A percentile compares a stretch with the other conserved stretches of the same genome.
Conservation (phyloP, 2,329 filamentous ascomycete genomes). For the Scytalidium lignicola region DNA sequence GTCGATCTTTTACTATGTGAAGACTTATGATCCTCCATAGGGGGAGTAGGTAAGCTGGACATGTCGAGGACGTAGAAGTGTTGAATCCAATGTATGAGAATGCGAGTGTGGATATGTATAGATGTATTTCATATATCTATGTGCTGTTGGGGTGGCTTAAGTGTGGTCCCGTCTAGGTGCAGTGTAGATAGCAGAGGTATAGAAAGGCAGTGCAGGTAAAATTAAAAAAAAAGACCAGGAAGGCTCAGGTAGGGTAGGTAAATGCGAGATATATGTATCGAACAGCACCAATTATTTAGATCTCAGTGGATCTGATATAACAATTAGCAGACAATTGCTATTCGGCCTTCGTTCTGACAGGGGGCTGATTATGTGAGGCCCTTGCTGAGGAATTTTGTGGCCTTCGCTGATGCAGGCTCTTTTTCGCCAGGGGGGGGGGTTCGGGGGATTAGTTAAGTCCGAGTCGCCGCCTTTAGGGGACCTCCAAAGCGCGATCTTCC, state of each 20-base stretch:
- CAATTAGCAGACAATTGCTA: not conserved
- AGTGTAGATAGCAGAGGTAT: not conserved
- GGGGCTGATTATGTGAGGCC: not conserved
- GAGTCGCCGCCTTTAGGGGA: not conserved
- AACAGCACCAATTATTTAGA: not conserved
- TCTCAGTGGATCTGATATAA: not conserved
- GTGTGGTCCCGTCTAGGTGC: not conserved
- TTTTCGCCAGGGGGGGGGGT: not conserved
- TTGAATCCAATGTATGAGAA: not conserved
- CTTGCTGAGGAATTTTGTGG: not conserved
- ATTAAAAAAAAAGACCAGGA: not conserved
- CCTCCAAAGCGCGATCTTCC: not conserved
- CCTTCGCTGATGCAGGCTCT: not conserved
- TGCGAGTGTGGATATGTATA: not conserved
- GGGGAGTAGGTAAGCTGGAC: slow-evolving; percentile 8
- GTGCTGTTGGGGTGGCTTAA: not conserved
- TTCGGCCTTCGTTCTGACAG: not conserved
- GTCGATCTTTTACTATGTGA: not conserved
- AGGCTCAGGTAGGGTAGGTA: not conserved
- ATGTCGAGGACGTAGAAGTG: not conserved
- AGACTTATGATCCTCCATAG: slow-evolving; percentile 6
- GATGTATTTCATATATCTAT: not conserved
- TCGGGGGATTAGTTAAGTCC: not conserved
- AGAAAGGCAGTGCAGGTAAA: not conserved
- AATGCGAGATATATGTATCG: not conserved